Evolutionary conservation across 805 yeast species (phyloP).

Genomic region (Metschnikowia hibisci): DNA sequence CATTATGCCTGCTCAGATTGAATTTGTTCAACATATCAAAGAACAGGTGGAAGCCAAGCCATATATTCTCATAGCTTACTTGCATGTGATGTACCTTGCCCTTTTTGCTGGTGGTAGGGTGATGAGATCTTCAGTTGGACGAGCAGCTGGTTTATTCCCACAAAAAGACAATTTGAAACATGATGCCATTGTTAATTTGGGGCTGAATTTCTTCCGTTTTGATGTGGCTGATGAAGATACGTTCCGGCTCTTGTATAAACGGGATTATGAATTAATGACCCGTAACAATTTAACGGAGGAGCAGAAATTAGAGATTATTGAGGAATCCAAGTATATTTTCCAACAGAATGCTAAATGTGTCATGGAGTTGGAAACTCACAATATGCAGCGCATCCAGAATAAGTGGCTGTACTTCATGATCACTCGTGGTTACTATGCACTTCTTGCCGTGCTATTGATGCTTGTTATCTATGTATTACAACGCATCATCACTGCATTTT

Average conservation of each 20-base stretch:
- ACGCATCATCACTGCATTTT: not conserved
- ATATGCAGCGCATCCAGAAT: constrained; percentile 52
- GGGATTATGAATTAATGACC: constrained; percentile 74
- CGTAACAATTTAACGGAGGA: constrained; percentile 64
- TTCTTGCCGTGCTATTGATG: constrained; percentile 28
- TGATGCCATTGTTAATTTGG: constrained; percentile 56
- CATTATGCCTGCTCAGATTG: constrained; percentile 57
- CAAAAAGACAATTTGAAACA: constrained; percentile 62
- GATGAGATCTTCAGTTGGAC: constrained; percentile 61
- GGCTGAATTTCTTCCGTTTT: constrained; percentile 63
- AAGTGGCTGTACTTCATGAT: constrained; percentile 52
- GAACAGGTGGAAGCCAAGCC: constrained; percentile 58
- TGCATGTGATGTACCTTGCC: constrained; percentile 82
- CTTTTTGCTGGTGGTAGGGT: constrained; percentile 83
- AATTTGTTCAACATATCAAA: constrained; percentile 57
- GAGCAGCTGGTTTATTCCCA: constrained; percentile 72
- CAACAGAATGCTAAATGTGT: constrained; percentile 57
- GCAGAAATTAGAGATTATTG: constrained; percentile 66
- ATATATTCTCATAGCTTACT: constrained; percentile 67
- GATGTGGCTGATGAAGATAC: constrained; percentile 64
- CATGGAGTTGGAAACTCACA: constrained; percentile 63
- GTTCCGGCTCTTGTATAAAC: constrained; percentile 63
- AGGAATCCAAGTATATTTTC: constrained; percentile 64
- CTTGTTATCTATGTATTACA: constrained; percentile 21
- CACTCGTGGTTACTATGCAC: constrained; percentile 50